A percentile compares a stretch with the other conserved stretches of the same genome.
Conservation (phyloP, 208 protist species). For the Leptomonas pyrrhocoris region DNA sequence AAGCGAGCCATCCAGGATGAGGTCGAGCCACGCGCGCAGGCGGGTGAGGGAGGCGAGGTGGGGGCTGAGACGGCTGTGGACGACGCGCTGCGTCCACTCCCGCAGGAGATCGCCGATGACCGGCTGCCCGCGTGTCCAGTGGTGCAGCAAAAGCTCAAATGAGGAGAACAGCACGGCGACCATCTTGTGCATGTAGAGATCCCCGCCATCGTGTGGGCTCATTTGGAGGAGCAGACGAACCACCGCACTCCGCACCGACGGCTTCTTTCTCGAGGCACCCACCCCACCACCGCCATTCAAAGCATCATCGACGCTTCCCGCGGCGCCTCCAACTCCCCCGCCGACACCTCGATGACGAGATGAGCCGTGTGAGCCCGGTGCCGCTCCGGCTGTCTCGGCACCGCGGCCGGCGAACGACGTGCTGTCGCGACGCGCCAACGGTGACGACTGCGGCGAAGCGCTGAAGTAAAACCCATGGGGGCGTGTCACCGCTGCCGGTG, state of each 20-base stretch:
- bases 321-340: no score
- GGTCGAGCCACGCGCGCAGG: conserved; percentile 8
- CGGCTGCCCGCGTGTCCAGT: conserved; percentile 10
- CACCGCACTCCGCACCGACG: conserved; percentile 12
- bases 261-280: not conserved
- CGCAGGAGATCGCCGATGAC: conserved; percentile 13
- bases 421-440: not conserved
- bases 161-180: conserved; percentile 19
- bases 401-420: not conserved
- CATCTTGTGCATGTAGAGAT: conserved; percentile 16
- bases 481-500: conserved; percentile 1
- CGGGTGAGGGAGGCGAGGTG: conserved; percentile 6
- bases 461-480: no score
- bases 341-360: not conserved
- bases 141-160: conserved; percentile 23
- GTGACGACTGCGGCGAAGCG: not conserved
- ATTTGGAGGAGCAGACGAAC: conserved; percentile 21
- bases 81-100: conserved; percentile 22
- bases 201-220: conserved; percentile 15
- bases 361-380: not conserved
- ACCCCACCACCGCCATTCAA: not conserved
- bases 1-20: conserved; percentile 4
- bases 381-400: not conserved
- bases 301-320: no score
- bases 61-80: conserved; percentile 12